These are phyloP conservation scores for Asterochloris sp. DNA, from an alignment of 139 green algal genomes.

Conservation along the genomic window DNA sequence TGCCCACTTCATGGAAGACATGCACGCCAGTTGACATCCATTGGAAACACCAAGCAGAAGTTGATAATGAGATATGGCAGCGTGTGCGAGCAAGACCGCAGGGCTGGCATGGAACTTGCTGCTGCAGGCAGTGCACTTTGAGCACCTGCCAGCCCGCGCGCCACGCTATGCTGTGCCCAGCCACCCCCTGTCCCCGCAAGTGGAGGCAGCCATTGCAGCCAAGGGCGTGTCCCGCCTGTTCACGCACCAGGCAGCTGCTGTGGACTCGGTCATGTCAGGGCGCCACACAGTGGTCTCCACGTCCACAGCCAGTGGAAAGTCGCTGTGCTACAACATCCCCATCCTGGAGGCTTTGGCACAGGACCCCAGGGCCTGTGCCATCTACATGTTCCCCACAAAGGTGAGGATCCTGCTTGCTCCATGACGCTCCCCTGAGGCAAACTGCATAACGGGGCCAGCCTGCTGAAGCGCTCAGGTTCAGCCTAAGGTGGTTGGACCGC, in stretches of 20 bases:
- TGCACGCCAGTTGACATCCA: too few relatives aligned
- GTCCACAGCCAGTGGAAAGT: constrained; percentile 90
- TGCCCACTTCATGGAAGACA: too few relatives aligned
- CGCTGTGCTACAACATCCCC: constrained; percentile 86
- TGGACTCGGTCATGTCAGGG: constrained; percentile 49
- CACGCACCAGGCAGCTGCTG: constrained; percentile 42
- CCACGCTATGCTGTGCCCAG: constrained; percentile 26
- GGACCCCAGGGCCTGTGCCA: constrained; percentile 53
- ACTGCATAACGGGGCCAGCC: too few relatives aligned
- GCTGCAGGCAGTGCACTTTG: constrained; percentile 58
- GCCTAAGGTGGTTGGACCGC: too few relatives aligned
- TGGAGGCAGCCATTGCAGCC: constrained; percentile 38
- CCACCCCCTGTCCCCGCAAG: constrained; percentile 30
- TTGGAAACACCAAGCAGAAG: too few relatives aligned
- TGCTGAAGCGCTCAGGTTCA: too few relatives aligned
- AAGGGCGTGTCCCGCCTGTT: constrained; percentile 47
- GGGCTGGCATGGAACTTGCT: too few relatives aligned
- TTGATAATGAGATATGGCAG: too few relatives aligned
- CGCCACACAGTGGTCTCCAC: constrained; percentile 82
- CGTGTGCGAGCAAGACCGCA: too few relatives aligned
- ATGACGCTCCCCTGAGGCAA: too few relatives aligned
- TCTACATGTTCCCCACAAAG: constrained; percentile 98
- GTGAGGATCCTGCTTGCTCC: constrained; percentile 15
- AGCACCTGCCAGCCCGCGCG: constrained; percentile 48
- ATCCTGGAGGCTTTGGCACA: constrained; percentile 57